A percentile compares a stretch with the other conserved stretches of the same genome.
phyloP scores from a whole-genome alignment of 768 basidiomycete species.

The Lentinus brumalis region DNA sequence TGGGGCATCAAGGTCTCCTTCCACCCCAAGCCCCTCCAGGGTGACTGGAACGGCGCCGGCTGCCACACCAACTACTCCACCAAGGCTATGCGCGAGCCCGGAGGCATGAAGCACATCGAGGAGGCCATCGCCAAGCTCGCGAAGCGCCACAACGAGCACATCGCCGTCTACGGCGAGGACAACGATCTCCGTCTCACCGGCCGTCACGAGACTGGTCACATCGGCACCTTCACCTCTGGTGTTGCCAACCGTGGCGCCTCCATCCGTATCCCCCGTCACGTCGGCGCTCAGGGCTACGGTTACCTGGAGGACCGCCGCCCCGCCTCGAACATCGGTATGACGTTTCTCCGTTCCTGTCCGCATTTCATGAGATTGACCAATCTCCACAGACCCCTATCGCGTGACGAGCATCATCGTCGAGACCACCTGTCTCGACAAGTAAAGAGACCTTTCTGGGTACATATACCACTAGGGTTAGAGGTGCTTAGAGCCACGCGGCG shows the following conservation, averaged over 20 bases:
- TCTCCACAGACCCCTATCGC: constrained; percentile 80
- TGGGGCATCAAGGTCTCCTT: constrained; percentile 98
- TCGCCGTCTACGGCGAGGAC: constrained; percentile 97
- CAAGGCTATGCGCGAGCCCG: constrained; percentile 89
- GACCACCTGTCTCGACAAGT: constrained; percentile 76
- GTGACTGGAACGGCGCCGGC: constrained; percentile 99
- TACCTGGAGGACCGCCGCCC: constrained; percentile 97
- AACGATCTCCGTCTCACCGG: constrained; percentile 96
- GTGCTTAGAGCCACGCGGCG: constrained; percentile 1
- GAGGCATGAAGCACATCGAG: constrained; percentile 91
- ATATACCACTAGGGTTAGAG: constrained; percentile 11
- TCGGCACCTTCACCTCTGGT: constrained; percentile 87
- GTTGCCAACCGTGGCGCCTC: constrained; percentile 98
- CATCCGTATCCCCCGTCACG: constrained; percentile 93
- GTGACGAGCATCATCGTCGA: constrained; percentile 89
- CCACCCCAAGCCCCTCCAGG: constrained; percentile 97
- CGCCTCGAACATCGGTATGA: constrained; percentile 91
- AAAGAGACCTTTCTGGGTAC: constrained; percentile 17
- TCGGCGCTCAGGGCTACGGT: constrained; percentile 89
- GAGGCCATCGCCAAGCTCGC: constrained; percentile 91
- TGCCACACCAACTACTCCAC: constrained; percentile 99
- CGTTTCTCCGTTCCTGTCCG: constrained; percentile 28
- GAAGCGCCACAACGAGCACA: constrained; percentile 91
- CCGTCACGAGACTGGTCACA: constrained; percentile 96
- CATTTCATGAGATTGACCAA: neutral